A percentile compares a stretch with the other conserved stretches of the same genome.
Evolutionary conservation across 1,284 basidiomycete genomes (phyloP).

Genomic region (Tylopilus sp.): DNA sequence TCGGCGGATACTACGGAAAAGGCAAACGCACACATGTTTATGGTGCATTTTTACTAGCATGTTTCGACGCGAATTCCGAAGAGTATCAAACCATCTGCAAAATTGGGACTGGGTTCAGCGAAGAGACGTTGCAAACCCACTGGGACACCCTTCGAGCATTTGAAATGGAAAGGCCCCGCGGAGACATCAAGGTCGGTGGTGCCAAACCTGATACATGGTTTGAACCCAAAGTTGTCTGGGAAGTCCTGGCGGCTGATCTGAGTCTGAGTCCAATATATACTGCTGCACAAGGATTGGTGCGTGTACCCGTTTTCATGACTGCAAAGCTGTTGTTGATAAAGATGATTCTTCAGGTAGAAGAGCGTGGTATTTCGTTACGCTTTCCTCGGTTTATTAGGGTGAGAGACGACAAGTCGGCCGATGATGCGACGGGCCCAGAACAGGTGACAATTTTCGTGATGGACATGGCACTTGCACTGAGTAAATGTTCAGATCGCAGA

Average conservation of each 20-base stretch:
- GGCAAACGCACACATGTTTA: conserved; percentile 97
- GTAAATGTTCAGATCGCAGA: conserved; percentile 73
- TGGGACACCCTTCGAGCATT: conserved; percentile 81
- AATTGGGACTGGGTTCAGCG: conserved; percentile 97
- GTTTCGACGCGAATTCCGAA: conserved; percentile 89
- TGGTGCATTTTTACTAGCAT: conserved; percentile 93
- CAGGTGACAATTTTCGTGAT: conserved; percentile 53
- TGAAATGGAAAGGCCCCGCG: conserved; percentile 68
- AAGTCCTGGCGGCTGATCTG: conserved; percentile 95
- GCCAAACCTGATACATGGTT: conserved; percentile 96
- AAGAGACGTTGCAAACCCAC: conserved; percentile 84
- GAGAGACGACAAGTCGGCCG: conserved; percentile 90
- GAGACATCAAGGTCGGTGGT: conserved; percentile 81
- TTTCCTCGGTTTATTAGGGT: conserved; percentile 94
- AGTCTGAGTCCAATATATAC: conserved; percentile 97
- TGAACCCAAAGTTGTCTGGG: conserved; percentile 95
- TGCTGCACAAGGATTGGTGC: conserved; percentile 94
- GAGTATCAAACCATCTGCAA: conserved; percentile 97
- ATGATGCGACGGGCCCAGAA: conserved; percentile 90
- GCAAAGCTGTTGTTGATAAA: conserved; percentile 4
- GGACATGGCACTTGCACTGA: conserved; percentile 20
- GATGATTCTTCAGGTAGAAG: conserved; percentile 61
- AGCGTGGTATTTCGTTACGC: conserved; percentile 89
- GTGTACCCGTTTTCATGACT: not conserved
- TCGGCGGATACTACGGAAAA: conserved; percentile 96